Evolutionary conservation across 306 rosid species (phyloP).

Genomic region (Quercus aquifolioides): DNA sequence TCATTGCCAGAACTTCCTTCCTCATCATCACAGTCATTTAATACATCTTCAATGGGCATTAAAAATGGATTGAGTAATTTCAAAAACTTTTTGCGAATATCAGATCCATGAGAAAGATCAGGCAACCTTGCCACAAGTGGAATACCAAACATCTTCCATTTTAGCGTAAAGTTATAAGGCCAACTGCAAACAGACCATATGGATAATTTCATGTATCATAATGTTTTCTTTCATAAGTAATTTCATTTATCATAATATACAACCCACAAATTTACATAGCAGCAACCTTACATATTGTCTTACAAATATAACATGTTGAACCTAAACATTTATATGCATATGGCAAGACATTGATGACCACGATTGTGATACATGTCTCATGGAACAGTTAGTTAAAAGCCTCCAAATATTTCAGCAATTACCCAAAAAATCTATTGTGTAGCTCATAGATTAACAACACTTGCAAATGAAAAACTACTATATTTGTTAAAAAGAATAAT

Average conservation of each 20-base stretch:
- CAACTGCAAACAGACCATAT: slow-evolving; percentile 1
- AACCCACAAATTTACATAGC: background rate
- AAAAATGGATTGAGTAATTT: slow-evolving; percentile 55
- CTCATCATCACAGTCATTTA: slow-evolving; percentile 30
- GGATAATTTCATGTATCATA: background rate
- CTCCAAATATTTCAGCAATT: too few relatives aligned
- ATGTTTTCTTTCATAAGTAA: too few relatives aligned
- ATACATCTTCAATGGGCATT: slow-evolving; percentile 31
- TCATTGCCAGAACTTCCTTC: slow-evolving; percentile 34
- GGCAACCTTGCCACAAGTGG: slow-evolving; percentile 69
- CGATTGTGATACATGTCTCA: too few relatives aligned
- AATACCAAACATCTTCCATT: slow-evolving; percentile 41
- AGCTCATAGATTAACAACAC: background rate
- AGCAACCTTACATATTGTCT: too few relatives aligned
- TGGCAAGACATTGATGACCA: too few relatives aligned
- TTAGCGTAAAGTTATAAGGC: slow-evolving; percentile 3
- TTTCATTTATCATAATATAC: background rate
- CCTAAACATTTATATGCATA: too few relatives aligned
- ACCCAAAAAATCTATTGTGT: too few relatives aligned
- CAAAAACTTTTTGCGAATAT: slow-evolving; percentile 49
- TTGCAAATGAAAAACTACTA: background rate
- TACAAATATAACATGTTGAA: too few relatives aligned
- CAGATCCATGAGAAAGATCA: slow-evolving; percentile 43
- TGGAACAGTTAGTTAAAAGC: too few relatives aligned
- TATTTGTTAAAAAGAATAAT: background rate